These are phyloP conservation scores for Pontederia crassipes DNA, from an alignment of 176 grass and related monocot genomes.

Conservation along the genomic window DNA sequence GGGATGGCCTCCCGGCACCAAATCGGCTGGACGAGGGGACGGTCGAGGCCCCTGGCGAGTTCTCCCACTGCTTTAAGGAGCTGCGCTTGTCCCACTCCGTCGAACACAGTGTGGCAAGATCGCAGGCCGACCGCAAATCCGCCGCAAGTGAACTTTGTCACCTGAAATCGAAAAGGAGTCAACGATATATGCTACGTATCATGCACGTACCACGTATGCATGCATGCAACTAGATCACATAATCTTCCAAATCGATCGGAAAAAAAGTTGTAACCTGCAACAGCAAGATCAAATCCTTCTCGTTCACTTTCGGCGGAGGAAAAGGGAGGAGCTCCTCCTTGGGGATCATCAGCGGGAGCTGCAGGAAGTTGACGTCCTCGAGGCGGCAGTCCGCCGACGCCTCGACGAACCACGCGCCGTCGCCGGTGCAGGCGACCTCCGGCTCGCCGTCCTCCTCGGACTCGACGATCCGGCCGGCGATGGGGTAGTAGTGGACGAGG, in stretches of 20 bases:
- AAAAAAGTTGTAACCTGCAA: constrained; percentile 37
- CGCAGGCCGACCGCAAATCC: constrained; percentile 67
- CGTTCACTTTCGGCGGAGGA: constrained; percentile 34
- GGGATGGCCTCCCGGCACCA: constrained; percentile 61
- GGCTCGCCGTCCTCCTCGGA: constrained; percentile 10
- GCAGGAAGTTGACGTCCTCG: constrained; percentile 58
- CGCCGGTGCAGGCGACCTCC: constrained; percentile 51
- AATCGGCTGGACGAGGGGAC: constrained; percentile 37
- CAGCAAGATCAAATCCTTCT: constrained; percentile 65
- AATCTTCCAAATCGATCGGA: background rate
- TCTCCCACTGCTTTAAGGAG: constrained; percentile 57
- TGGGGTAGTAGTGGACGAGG: constrained; percentile 5
- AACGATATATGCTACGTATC: background rate
- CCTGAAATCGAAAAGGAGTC: constrained; percentile 25
- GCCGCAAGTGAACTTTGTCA: constrained; percentile 77
- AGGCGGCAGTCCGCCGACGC: constrained; percentile 52
- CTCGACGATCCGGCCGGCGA: constrained; percentile 2
- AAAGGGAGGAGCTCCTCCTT: constrained; percentile 56
- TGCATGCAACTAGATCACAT: constrained; percentile 7
- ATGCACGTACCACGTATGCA: background rate
- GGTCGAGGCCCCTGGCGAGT: constrained; percentile 43
- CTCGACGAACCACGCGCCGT: constrained; percentile 84
- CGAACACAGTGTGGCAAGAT: constrained; percentile 83
- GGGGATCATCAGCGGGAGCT: constrained; percentile 65
- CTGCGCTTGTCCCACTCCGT: constrained; percentile 59